These are phyloP conservation scores for Kokia cookei DNA, from an alignment of 441 rosid species.

Conservation along the genomic window DNA sequence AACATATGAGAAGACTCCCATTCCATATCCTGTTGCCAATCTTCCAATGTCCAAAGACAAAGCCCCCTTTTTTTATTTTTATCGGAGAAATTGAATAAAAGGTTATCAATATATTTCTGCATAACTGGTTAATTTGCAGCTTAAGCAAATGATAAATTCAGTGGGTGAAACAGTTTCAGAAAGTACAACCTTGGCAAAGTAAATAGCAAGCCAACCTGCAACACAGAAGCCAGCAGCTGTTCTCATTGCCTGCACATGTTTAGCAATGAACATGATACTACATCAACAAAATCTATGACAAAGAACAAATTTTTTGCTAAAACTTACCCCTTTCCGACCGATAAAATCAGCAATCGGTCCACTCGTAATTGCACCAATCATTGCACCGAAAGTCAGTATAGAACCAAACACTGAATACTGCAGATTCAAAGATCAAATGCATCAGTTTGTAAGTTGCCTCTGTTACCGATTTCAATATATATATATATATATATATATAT, in stretches of 20 bases:
- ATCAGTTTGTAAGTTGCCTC: background rate
- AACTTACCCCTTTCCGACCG: conserved; percentile 83
- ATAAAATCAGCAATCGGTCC: conserved; percentile 81
- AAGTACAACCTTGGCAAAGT: conserved; percentile 64
- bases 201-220: conserved; percentile 85
- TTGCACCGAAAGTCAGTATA: conserved; percentile 85
- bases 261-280: background rate
- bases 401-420: conserved; percentile 92
- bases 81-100: conserved; percentile 14
- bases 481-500: background rate
- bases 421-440: conserved; percentile 7
- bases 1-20: conserved; percentile 91
- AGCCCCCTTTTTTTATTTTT: conserved; percentile 49
- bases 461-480: background rate
- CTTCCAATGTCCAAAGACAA: conserved; percentile 67
- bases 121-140: background rate
- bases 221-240: conserved; percentile 53
- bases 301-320: background rate
- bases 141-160: background rate
- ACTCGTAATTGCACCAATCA: conserved; percentile 90
- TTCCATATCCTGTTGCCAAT: conserved; percentile 86
- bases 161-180: background rate
- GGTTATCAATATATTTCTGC: conserved; percentile 9
- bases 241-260: conserved; percentile 71
- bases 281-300: background rate